Conservation (phyloP, 169 alveolate species). For the Plasmodium vinckei region DNA sequence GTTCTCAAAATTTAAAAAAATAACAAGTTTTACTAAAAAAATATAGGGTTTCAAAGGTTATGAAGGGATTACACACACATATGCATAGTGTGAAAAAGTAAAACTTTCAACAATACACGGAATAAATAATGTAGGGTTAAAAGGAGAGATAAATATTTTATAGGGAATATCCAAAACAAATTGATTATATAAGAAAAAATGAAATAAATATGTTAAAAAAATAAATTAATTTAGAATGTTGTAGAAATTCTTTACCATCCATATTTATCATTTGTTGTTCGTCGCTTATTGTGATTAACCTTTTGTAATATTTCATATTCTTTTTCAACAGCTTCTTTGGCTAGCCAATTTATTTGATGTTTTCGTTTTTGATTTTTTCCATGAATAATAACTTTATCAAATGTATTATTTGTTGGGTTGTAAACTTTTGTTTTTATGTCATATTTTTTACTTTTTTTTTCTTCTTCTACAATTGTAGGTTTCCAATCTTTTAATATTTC, state of each 20-base stretch:
- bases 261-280: slow-evolving; percentile 87
- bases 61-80: no score
- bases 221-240: no score
- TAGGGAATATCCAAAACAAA: no score
- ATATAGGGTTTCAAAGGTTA: no score
- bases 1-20: no score
- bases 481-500: slow-evolving; percentile 60
- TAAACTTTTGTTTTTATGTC: slow-evolving; percentile 68
- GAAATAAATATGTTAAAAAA: no score
- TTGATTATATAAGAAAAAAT: no score
- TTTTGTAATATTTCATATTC: slow-evolving; percentile 87
- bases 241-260: slow-evolving; percentile 81
- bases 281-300: slow-evolving; percentile 84
- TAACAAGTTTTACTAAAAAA: no score
- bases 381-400: slow-evolving; percentile 66
- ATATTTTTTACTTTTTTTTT: slow-evolving; percentile 34
- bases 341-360: slow-evolving; percentile 89
- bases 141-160: no score
- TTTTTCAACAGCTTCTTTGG: slow-evolving; percentile 88
- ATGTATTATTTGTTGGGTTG: slow-evolving; percentile 52
- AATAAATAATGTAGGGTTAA: no score
- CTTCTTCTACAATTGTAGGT: slow-evolving; percentile 46
- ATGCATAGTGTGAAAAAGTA: no score
- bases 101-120: no score
- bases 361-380: slow-evolving; percentile 73